Evolutionary conservation across 306 rosid genomes (phyloP), one percentile per base, ranked within the genome.

Genomic region (Oemleria cerasiformis): DNA sequence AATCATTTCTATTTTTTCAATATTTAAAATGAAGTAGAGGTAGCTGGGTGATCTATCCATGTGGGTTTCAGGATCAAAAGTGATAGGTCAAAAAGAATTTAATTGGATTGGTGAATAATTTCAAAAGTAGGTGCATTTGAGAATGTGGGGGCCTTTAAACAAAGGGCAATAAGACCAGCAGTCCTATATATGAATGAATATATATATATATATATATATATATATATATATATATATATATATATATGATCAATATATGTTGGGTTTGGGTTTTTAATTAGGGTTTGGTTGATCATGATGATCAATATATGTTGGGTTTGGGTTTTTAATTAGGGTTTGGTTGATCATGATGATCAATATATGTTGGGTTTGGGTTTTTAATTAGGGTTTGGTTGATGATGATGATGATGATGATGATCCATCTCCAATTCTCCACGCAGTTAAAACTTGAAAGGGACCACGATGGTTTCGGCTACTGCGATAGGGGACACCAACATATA

Each of bases 21-120:
- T n/a, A n/a, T n/a, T n/a, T n/a, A n/a, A n/a, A n/a, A 73, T 68
- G 71, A 38, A 71, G 62, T 8, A 51, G 55, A 53, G 73, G 73
- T 9, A 58, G 77, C 70, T 38, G 3, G 36, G 36, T 30, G 36
- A 30, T 30, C 4, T 30, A 30, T 30, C 82, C 88, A 81, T 57
- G 88, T 83, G 81, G 71, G 72, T 81, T 84, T 79, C 81, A 78
- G 79, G 68, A 78, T 72, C 78, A 40, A 78, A 76, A 78, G 78
- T 47, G 16, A 74, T 43, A 58, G 82, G 82, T 74, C 92, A 70
- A 82, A 30, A 30, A 72, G 72, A 41, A 50, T 38, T 57, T 43
- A 74, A 71, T 30, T 77, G 76, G 80, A 80, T 72, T 42, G 40
- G 80, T 65, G 85, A 68, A 64, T 73, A 51, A 69, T 66, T 74